These are phyloP conservation scores for Dioszegia aurantiaca DNA, from an alignment of 768 basidiomycete genomes.

Conservation along the genomic window DNA sequence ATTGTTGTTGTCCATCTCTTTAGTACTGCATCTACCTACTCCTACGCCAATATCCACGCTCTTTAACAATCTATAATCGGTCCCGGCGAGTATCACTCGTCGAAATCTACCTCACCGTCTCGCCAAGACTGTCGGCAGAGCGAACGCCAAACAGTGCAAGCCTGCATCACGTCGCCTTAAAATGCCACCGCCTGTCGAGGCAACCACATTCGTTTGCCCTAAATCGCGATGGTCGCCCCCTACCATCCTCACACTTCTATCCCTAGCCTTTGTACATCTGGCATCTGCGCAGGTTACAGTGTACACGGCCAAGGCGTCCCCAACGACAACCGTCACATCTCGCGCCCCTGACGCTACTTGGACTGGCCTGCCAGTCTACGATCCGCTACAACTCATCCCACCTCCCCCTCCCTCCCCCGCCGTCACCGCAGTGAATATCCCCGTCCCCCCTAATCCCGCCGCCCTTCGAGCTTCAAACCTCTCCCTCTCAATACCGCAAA, in stretches of 20 bases:
- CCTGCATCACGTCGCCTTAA: too few species aligned
- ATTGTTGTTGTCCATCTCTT: too few species aligned
- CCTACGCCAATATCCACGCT: too few species aligned
- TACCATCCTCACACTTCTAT: background rate
- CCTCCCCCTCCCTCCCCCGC: slow-evolving; percentile 39
- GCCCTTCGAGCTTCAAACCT: slow-evolving; percentile 10
- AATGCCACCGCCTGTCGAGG: background rate
- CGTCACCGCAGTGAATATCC: slow-evolving; percentile 20
- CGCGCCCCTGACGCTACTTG: slow-evolving; percentile 18
- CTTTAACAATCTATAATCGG: too few species aligned
- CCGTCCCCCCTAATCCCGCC: slow-evolving; percentile 17
- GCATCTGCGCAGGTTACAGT: slow-evolving; percentile 18
- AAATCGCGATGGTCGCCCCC: too few species aligned
- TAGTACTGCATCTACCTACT: too few species aligned
- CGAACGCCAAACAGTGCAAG: too few species aligned
- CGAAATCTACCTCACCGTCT: too few species aligned
- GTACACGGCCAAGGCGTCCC: slow-evolving; percentile 12
- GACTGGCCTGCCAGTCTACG: slow-evolving; percentile 38
- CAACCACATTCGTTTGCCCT: background rate
- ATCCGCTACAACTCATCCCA: slow-evolving; percentile 28
- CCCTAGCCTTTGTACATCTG: slow-evolving; percentile 12
- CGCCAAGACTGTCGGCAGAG: too few species aligned
- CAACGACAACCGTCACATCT: slow-evolving; percentile 14
- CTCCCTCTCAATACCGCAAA: slow-evolving; percentile 54
- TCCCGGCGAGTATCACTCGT: too few species aligned